A percentile compares a stretch with the other conserved stretches of the same genome.
These are phyloP conservation scores for Aphanoascus verrucosus DNA, from an alignment of 2,329 filamentous ascomycete genomes.

Conservation along the genomic window DNA sequence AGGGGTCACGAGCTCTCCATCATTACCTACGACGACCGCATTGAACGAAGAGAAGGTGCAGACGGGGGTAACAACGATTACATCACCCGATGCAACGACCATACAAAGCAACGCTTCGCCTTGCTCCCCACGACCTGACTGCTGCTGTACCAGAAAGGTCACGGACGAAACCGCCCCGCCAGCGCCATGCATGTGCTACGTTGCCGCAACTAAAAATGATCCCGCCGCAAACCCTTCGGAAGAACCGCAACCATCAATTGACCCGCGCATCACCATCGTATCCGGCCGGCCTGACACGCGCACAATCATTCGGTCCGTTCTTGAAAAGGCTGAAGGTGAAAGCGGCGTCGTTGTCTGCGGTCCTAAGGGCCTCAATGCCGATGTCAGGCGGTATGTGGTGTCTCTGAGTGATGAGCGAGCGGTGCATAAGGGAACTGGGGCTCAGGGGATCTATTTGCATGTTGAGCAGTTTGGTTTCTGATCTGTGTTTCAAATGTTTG, in stretches of 20 bases:
- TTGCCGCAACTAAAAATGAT: constrained; percentile 1
- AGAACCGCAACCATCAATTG: constrained; percentile 15
- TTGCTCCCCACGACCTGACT: constrained; percentile 24
- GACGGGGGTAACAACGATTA: not conserved
- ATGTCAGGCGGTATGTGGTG: constrained; percentile 46
- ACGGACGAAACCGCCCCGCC: constrained; percentile 36
- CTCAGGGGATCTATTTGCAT: constrained; percentile 53
- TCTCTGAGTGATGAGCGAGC: constrained; percentile 53
- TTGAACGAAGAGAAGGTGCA: not conserved
- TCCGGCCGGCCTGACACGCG: constrained; percentile 44
- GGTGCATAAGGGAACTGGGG: constrained; percentile 56
- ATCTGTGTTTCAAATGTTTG: not conserved
- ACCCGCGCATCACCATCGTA: constrained; percentile 28
- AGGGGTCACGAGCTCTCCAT: not conserved
- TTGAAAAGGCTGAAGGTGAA: constrained; percentile 52
- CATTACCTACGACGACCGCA: not conserved
- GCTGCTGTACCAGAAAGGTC: constrained; percentile 42
- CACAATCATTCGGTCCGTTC: constrained; percentile 43
- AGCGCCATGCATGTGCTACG: constrained; percentile 32
- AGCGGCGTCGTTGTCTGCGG: constrained; percentile 55
- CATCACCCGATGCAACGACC: not conserved
- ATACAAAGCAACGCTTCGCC: constrained; percentile 16
- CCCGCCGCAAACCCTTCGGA: not conserved
- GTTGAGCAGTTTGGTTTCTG: constrained; percentile 39
- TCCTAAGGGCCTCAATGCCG: constrained; percentile 44